Conservation (phyloP, 306 rosid species). For the Cucurbita ficifolia region DNA sequence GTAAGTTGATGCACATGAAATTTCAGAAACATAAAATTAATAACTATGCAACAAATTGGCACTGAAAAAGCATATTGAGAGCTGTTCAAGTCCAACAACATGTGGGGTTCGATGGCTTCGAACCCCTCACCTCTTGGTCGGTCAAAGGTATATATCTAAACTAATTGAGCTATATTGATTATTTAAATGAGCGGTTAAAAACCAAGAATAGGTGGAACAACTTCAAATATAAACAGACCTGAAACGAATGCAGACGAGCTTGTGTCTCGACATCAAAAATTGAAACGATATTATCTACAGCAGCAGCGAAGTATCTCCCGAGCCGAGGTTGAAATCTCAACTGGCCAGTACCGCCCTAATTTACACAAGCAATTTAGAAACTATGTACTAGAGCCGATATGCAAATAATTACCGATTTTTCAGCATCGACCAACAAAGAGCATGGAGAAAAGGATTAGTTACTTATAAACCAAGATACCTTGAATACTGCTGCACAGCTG, state of each 20-base stretch:
- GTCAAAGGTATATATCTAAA: too few species aligned
- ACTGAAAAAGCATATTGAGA: neutral
- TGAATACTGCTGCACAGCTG: constrained; percentile 49
- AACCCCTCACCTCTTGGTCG: too few species aligned
- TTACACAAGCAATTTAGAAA: neutral
- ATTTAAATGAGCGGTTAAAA: neutral
- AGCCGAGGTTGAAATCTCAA: constrained; percentile 88
- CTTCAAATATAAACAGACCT: constrained; percentile 30
- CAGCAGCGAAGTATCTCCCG: constrained; percentile 83
- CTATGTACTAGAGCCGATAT: neutral
- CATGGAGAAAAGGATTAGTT: too few species aligned
- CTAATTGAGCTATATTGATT: neutral
- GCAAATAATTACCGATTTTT: neutral
- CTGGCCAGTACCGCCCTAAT: constrained; percentile 73
- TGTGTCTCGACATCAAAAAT: constrained; percentile 84
- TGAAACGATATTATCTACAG: constrained; percentile 77
- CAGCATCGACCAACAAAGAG: too few species aligned
- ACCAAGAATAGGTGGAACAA: neutral
- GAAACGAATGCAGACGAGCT: constrained; percentile 52
- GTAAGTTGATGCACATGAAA: neutral
- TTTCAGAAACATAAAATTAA: neutral
- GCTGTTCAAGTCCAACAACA: too few species aligned
- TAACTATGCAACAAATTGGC: neutral
- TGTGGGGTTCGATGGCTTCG: too few species aligned
- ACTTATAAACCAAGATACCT: constrained; percentile 30